Evolutionary conservation across 345 rosid species (phyloP).

Genomic region (Dipteronia sinensis): DNA sequence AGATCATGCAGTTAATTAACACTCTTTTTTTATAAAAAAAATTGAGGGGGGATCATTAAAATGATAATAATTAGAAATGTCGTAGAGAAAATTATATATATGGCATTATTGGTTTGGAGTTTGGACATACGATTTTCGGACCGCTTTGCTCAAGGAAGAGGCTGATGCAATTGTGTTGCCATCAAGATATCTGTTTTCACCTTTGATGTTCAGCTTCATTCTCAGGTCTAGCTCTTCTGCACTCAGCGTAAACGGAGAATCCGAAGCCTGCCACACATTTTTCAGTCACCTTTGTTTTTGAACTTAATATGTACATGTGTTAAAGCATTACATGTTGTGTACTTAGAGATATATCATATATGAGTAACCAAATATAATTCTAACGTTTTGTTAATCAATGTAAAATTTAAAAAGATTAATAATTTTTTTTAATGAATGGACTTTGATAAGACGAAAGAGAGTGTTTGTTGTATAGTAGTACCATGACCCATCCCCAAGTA

Average conservation of each 20-base stretch:
- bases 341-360: no score
- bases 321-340: no score
- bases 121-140: slow-evolving; percentile 46
- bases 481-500: slow-evolving; percentile 85
- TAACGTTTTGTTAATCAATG: no score
- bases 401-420: no score
- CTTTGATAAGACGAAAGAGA: not conserved
- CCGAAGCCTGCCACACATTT: slow-evolving; percentile 50
- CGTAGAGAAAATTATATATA: no score
- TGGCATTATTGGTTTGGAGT: not conserved
- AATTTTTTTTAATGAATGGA: not conserved
- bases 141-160: slow-evolving; percentile 54
- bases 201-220: slow-evolving; percentile 48
- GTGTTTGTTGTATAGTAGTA: slow-evolving; percentile 17
- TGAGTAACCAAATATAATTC: no score
- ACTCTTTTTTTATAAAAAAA: not conserved
- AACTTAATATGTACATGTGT: no score
- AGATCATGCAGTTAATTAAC: not conserved
- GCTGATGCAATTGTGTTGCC: slow-evolving; percentile 57
- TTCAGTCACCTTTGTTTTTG: not conserved
- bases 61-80: not conserved
- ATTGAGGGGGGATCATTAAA: not conserved
- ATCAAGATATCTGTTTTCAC: slow-evolving; percentile 56
- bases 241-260: slow-evolving; percentile 38
- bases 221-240: slow-evolving; percentile 53